Conservation (phyloP, 177 flowering plant species). For the Vitis hybrid region DNA sequence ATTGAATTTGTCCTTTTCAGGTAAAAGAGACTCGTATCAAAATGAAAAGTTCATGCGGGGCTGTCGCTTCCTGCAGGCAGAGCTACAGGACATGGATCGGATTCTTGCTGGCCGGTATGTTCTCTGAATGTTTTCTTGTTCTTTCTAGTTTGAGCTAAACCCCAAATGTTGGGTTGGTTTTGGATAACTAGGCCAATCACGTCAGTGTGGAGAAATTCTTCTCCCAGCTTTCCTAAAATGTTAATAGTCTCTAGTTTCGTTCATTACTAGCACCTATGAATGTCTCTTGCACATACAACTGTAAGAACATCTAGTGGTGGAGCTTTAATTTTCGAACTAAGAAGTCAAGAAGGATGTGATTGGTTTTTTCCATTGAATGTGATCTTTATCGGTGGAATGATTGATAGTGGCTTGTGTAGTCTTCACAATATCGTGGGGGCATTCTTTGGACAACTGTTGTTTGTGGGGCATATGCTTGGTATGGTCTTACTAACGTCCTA, state of each 20-base stretch:
- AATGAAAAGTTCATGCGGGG: conserved; percentile 68
- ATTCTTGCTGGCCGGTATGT: conserved; percentile 73
- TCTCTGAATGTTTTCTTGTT: conserved; percentile 1
- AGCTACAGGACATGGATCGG: conserved; percentile 66
- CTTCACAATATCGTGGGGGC: conserved; percentile 6
- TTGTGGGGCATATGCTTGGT: conserved; percentile 22
- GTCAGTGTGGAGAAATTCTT: neutral
- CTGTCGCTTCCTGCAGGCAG: conserved; percentile 63
- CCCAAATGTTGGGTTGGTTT: neutral
- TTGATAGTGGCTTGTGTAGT: conserved; percentile 16
- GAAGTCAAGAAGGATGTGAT: conserved; percentile 4
- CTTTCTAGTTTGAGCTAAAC: neutral
- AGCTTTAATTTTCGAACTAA: neutral
- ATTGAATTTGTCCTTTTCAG: conserved; percentile 28
- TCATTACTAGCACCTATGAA: neutral
- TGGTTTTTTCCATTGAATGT: conserved; percentile 3
- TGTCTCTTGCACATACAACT: neutral
- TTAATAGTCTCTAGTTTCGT: neutral
- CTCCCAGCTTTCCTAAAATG: too few species aligned
- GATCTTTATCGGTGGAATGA: conserved; percentile 17
- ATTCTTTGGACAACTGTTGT: conserved; percentile 13
- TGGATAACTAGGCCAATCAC: neutral
- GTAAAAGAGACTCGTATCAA: conserved; percentile 56
- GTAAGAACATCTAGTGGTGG: conserved; percentile 14
- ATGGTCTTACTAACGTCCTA: conserved; percentile 10